Percentiles rank a stretch among this genome's conserved stretches.
These are phyloP conservation scores for Colletotrichum tropicale DNA, from an alignment of 2,329 filamentous ascomycete genomes.

Conservation along the genomic window DNA sequence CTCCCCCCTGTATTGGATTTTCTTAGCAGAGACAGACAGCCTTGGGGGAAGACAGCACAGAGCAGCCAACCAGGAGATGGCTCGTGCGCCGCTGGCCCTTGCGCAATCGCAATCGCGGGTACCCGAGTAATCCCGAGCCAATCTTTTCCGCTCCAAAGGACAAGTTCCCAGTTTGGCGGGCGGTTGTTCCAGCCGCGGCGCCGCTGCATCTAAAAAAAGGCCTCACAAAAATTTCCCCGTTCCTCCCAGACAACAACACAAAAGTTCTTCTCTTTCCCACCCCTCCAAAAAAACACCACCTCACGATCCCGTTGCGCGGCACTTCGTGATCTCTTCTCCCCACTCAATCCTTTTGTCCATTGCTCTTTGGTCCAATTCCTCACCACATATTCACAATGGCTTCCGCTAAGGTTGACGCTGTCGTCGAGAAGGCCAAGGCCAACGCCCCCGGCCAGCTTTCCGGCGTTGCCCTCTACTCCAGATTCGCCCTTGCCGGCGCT, in stretches of 20 bases:
- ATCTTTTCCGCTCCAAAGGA: slow-evolving; percentile 17
- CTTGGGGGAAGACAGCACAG: neutral
- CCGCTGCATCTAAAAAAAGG: slow-evolving; percentile 21
- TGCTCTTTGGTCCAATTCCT: slow-evolving; percentile 21
- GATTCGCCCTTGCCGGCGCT: slow-evolving; percentile 96
- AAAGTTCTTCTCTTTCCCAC: neutral
- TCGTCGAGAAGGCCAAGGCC: slow-evolving; percentile 46
- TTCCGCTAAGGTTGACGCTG: slow-evolving; percentile 48
- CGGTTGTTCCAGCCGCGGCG: slow-evolving; percentile 6
- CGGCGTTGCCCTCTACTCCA: slow-evolving; percentile 80
- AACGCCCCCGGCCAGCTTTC: slow-evolving; percentile 46
- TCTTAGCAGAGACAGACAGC: neutral
- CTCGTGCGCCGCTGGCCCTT: neutral
- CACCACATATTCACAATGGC: slow-evolving; percentile 44
- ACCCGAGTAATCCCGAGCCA: slow-evolving; percentile 25
- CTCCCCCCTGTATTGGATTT: neutral
- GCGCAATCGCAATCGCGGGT: neutral
- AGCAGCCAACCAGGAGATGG: neutral
- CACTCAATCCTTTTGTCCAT: slow-evolving; percentile 35
- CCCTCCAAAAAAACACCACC: neutral
- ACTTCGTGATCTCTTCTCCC: slow-evolving; percentile 29
- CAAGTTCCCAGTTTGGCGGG: slow-evolving; percentile 6
- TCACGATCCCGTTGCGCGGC: slow-evolving; percentile 20
- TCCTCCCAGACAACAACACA: slow-evolving; percentile 1
- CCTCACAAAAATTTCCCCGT: slow-evolving; percentile 20